Percentiles rank a stretch among this genome's conserved stretches.
Evolutionary conservation across 495 filamentous ascomycete genomes (phyloP).

Genomic region (Aspergillus saccharolyticus): DNA sequence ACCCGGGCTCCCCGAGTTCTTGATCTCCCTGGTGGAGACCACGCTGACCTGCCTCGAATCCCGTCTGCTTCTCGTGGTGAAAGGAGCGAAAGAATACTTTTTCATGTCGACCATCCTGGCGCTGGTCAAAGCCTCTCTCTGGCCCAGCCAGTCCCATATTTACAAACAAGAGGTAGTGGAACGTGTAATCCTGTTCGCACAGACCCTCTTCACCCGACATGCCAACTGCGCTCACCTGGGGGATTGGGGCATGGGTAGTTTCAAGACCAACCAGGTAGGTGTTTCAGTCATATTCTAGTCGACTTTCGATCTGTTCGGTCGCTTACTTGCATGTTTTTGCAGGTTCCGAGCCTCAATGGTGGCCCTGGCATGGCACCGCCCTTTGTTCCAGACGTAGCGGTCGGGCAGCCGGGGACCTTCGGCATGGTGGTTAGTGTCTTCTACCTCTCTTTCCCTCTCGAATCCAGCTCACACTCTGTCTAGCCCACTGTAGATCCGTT

Average conservation of each 20-base stretch:
- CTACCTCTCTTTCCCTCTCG: background rate
- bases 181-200: constrained; percentile 34
- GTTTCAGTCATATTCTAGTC: background rate
- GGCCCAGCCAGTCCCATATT: constrained; percentile 32
- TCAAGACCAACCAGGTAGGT: constrained; percentile 34
- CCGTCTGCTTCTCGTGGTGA: constrained; percentile 33
- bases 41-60: constrained; percentile 32
- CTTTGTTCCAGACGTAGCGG: constrained; percentile 26
- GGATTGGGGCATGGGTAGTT: constrained; percentile 29
- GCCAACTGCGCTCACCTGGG: constrained; percentile 36
- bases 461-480: constrained; percentile 1
- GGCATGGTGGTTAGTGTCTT: constrained; percentile 28
- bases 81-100: constrained; percentile 44
- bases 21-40: constrained; percentile 34
- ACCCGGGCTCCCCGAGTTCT: constrained; percentile 32
- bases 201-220: constrained; percentile 35
- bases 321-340: background rate
- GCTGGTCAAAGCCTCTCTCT: constrained; percentile 36
- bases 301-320: background rate
- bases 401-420: constrained; percentile 22
- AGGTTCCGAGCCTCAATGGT: constrained; percentile 25
- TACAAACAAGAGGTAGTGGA: constrained; percentile 40
- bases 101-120: constrained; percentile 40
- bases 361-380: constrained; percentile 24
- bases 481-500: constrained; percentile 41